Base-by-base conservation (phyloP, 148 eudicot species). In the Rhododendron molle region DNA sequence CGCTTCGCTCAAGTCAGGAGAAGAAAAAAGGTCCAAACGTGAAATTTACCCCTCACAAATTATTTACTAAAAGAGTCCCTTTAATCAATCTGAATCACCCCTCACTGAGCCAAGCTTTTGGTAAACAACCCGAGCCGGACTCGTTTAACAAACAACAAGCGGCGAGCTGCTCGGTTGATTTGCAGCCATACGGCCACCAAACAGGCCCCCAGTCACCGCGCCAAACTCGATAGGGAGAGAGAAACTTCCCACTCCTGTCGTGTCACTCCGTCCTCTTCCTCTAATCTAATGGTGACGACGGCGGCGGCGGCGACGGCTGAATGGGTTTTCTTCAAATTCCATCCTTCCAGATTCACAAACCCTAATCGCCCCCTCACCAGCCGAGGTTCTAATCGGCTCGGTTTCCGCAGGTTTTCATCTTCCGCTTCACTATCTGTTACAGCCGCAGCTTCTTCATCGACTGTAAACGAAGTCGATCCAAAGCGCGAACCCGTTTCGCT, bases 401-500 rank as follows among this genome's bases (percentile, higher is more conserved):
- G 87, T 15, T 78, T 86, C 76, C 82, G 83, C 28, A 83, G 86
- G 76, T 80, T 89, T 87, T 74, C 88, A 21, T 72, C 76, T 10
- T 84, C 84, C 2, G 8, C 87, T 52, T 32, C 46, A 2, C 71
- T 36, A 0, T 80, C 81, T 0, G 86, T 74, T 49, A 72, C 43
- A 23, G 40, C 82, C 23, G 58, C 90, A 18, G 76, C 92, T 23
- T 56, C 94, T 4, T 88, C 95, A 56, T 83, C 91, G 12, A 38
- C 80, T 26, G 82, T 82, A 18, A 46, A 34, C 28, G 81, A 85
- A 30, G 73, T 87, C 62, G 88, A 83, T 43, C 82, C 80, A 2
- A 82, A 71, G 8, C 80, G 85, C 47, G 89, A 82, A 34, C 84
- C 91, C 7, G 69, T 85, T 83, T 94, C 98, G n/a, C 94, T 96